Base-by-base conservation (phyloP, 2,329 filamentous ascomycete genomes). In the Rhynchosporium graminicola region DNA sequence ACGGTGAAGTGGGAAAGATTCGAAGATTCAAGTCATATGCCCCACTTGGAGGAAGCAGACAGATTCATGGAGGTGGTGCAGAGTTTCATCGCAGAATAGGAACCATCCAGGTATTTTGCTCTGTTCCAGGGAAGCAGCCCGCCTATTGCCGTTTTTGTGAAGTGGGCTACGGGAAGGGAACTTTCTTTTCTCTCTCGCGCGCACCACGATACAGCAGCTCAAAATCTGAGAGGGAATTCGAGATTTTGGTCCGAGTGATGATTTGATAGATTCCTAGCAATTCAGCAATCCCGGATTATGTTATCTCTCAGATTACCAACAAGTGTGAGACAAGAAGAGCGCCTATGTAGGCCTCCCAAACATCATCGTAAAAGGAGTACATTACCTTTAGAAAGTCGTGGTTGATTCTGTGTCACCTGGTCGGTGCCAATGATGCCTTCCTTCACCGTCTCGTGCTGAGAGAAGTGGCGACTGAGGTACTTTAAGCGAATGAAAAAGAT, bases 1-100 rank as follows among this genome's bases (percentile, higher is more conserved):
- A 75, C 74, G 63, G 75, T 77, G 50, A 78, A 76, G 65, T 80
- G 78, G 78, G 70, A 77, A 8, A 72, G 60, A 5, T 67, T 75
- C 36, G 66, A 67, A 2, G 61, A 67, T 8, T 66, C 66, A 2
- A 72, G 68, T 56, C 68, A 72, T 58, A 72, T 73, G 65, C 72
- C 73, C 4, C 73, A 76, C 31, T 56, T 77, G 51, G 77, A 79
- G 68, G 73, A 77, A 65, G 74, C 71, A 9, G 74, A 77, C 31
- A 67, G 66, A 45, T 78, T 73, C 61, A 66, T 76, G 59, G 59
- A 67, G 33, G 72, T 76, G 40, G 69, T 78, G 13, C 70, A 70
- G 4, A 66, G 69, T 31, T 78, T 77, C 66, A 57, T 68, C 54
- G 56, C 43, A 26, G 56, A 46, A 33, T 51, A 59, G 56, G 38